A percentile compares a stretch with the other conserved stretches of the same genome.
Evolutionary conservation across 1,139 yeast species (phyloP).

Genomic region (Barnettozyma hawaiiensis): DNA sequence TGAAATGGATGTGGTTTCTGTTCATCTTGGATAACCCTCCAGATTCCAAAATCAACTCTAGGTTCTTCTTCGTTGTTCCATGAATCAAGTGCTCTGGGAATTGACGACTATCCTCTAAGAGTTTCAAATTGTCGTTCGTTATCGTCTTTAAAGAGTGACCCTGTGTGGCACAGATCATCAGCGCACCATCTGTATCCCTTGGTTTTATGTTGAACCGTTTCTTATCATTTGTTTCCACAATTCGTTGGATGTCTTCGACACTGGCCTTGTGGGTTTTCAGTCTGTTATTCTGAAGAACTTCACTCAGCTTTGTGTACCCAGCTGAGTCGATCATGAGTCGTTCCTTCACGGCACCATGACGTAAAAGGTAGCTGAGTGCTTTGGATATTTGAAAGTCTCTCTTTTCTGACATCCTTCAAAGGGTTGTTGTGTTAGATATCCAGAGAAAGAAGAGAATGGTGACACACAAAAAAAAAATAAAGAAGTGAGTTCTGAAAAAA

Average conservation of each 20-base stretch:
- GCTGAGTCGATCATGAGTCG: conserved; percentile 53
- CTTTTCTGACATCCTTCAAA: conserved; percentile 25
- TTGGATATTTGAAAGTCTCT: conserved; percentile 62
- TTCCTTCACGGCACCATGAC: conserved; percentile 83
- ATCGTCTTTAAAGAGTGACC: conserved; percentile 71
- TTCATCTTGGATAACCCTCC: conserved; percentile 66
- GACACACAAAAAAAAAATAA: no score
- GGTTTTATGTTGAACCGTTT: conserved; percentile 50
- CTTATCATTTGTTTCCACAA: conserved; percentile 66
- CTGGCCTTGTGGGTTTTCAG: conserved; percentile 53
- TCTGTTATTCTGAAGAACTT: conserved; percentile 51
- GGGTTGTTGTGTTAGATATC: no score
- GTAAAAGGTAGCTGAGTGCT: conserved; percentile 63
- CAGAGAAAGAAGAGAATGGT: no score
- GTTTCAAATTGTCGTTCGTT: conserved; percentile 36
- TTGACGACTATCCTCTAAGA: conserved; percentile 27
- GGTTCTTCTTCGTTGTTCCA: conserved; percentile 62
- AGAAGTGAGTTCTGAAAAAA: no score
- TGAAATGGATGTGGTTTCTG: conserved; percentile 82
- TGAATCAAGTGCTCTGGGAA: conserved; percentile 55
- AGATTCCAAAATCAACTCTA: conserved; percentile 42
- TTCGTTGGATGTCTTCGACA: conserved; percentile 48
- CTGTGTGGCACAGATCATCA: conserved; percentile 77
- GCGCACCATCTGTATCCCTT: conserved; percentile 24
- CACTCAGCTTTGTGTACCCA: conserved; percentile 59